Conservation (phyloP, 495 filamentous ascomycete genomes). For the Lentithecium fluviatile region DNA sequence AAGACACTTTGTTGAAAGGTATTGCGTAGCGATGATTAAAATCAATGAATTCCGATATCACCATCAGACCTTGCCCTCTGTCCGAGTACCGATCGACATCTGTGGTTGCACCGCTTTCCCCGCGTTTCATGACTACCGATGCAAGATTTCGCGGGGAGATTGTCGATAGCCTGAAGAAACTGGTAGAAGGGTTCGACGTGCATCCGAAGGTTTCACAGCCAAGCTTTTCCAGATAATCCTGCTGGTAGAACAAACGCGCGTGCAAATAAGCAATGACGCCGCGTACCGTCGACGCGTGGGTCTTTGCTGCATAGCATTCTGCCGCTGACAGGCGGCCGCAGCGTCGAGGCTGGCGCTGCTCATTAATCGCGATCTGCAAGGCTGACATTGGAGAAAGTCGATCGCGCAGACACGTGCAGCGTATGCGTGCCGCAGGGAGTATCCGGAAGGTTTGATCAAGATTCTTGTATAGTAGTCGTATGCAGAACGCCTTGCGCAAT, state of each 20-base stretch:
- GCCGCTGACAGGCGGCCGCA: background rate
- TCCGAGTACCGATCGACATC: background rate
- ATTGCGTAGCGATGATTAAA: background rate
- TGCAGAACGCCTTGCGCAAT: background rate
- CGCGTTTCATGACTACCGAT: constrained; percentile 13
- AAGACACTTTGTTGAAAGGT: background rate
- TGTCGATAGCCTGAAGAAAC: constrained; percentile 3
- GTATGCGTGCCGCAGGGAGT: too few relatives aligned
- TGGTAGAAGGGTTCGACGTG: constrained; percentile 9
- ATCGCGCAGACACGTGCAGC: background rate
- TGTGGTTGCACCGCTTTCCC: background rate
- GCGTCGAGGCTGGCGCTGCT: background rate
- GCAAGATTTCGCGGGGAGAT: constrained; percentile 28
- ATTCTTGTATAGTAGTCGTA: background rate
- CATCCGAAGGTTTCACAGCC: background rate
- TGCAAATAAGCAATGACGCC: background rate
- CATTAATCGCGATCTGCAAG: background rate
- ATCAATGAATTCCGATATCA: background rate
- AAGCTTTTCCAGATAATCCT: background rate
- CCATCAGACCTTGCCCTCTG: constrained; percentile 1
- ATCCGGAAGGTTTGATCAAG: too few relatives aligned
- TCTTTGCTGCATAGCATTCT: background rate
- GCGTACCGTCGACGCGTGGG: background rate
- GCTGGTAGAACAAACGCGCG: too few relatives aligned
- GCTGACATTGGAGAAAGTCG: background rate